Conservation (phyloP, 768 basidiomycete species). For the Hysterangium stoloniferum region DNA sequence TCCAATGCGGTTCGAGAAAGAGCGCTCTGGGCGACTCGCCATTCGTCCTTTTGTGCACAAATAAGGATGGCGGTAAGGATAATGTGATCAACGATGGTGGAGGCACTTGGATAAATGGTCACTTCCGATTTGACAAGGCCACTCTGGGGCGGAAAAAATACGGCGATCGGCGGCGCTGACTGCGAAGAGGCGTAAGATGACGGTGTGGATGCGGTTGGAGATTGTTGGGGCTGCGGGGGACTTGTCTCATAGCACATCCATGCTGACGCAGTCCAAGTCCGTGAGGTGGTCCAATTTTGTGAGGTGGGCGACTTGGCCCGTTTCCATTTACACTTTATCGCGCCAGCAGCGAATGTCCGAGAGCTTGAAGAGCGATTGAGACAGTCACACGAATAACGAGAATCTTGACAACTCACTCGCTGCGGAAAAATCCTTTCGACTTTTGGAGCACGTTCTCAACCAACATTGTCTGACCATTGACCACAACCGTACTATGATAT, state of each 20-base stretch:
- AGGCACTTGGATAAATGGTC: conserved; percentile 1
- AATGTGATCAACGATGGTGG: conserved; percentile 4
- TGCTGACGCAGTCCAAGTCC: background rate
- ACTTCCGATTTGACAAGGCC: conserved; percentile 8
- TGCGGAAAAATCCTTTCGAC: conserved; percentile 8
- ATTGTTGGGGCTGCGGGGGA: background rate
- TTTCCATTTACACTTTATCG: conserved; percentile 9
- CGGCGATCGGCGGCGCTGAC: background rate
- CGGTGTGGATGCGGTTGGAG: background rate
- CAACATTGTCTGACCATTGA: conserved; percentile 9
- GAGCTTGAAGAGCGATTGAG: background rate
- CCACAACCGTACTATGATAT: background rate
- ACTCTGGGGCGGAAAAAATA: conserved; percentile 7
- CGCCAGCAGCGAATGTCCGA: conserved; percentile 5
- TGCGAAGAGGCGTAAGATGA: background rate
- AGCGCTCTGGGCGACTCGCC: conserved; percentile 7
- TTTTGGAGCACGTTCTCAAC: conserved; percentile 7
- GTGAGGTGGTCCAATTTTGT: background rate
- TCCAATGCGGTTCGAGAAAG: conserved; percentile 4
- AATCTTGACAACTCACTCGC: conserved; percentile 8
- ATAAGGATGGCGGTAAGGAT: conserved; percentile 10
- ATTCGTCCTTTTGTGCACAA: conserved; percentile 7
- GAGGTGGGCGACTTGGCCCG: background rate
- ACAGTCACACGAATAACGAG: background rate
- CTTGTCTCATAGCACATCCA: conserved; percentile 5